Base-by-base conservation (phyloP, 1,284 basidiomycete genomes). In the Ustilago cynodontis region DNA sequence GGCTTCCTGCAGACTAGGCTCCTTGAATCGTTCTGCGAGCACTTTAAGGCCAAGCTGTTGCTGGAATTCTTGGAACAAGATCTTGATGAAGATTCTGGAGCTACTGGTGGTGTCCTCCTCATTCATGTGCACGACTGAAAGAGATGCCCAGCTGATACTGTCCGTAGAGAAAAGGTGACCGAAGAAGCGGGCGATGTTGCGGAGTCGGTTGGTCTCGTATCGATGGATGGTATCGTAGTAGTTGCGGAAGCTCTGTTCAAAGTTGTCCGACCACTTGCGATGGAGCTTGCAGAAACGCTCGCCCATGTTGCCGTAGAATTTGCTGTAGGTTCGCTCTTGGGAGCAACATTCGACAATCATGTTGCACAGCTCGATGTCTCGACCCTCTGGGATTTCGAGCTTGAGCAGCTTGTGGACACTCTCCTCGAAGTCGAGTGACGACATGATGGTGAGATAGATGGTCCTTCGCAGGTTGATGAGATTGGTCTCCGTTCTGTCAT, bases 291-390 rank as follows among this genome's bases (percentile, higher is more conserved):
- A 93, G 88, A 99, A 95, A 13, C 96, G 92, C 87, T 99, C 96
- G 59, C 94, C 95, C 80, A 98, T 91, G 37, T 98, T 91, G 22
- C 96, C 96, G 85, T 96, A 99, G 88, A 98, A 99, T 45, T 91
- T 94, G 11, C 93, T 93, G 86, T 98, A 99, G 0, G 96, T 95
- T 5, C 96, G 92, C 86, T 99, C 96, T 88, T 99, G 96, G 2
- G 96, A 99, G 86, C 96, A 99, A 92, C 96, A 99, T 85, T 99
- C 96, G 86, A 99, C 93, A 69, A 99, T 90, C 96, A 99, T 99
- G 89, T 99, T 98, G 87, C 93, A 92, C 59, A 99, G 88, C 87
- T 98, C 96, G 81, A 94, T 93, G 91, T 98, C 96, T 86, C 96
- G 91, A 0, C 95, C 95, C 84, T 95, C 94, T 56, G 91, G 89